Conservation (phyloP, 129 eudicot species). For the Mikania micrantha region DNA sequence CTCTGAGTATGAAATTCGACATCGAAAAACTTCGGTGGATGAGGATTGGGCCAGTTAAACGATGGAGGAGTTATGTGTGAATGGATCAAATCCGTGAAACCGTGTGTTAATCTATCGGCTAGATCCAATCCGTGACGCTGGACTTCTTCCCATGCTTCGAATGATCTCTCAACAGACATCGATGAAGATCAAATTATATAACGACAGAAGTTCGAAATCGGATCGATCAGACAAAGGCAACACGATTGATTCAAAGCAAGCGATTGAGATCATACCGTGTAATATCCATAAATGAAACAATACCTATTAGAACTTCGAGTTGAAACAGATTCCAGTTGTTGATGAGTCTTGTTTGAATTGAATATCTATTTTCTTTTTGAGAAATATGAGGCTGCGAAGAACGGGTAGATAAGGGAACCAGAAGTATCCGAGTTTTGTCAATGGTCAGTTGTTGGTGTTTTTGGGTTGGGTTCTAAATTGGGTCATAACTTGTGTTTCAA, state of each 20-base stretch:
- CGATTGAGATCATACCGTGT: conserved; percentile 2
- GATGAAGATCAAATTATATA: background rate
- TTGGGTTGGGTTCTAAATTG: background rate
- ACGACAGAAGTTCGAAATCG: background rate
- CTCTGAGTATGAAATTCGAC: conserved; percentile 44
- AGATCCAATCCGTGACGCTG: conserved; percentile 78
- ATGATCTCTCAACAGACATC: conserved; percentile 74
- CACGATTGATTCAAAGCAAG: background rate
- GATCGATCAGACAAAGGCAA: background rate
- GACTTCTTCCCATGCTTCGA: conserved; percentile 94
- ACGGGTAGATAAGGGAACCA: background rate
- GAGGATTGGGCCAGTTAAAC: conserved; percentile 61
- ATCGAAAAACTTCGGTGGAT: conserved; percentile 46
- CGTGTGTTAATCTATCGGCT: conserved; percentile 70
- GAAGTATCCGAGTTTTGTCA: background rate
- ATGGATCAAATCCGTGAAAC: conserved; percentile 66
- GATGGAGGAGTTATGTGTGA: conserved; percentile 68
- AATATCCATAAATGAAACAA: background rate
- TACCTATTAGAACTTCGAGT: background rate
- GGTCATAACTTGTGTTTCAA: background rate
- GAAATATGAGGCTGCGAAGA: conserved; percentile 6
- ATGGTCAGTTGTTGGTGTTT: background rate
- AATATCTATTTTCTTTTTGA: background rate
- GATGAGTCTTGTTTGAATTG: background rate
- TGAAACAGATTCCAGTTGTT: no score